phyloP scores from a whole-genome alignment of 2,329 filamentous ascomycete genomes.

The Fusarium staphyleae region DNA sequence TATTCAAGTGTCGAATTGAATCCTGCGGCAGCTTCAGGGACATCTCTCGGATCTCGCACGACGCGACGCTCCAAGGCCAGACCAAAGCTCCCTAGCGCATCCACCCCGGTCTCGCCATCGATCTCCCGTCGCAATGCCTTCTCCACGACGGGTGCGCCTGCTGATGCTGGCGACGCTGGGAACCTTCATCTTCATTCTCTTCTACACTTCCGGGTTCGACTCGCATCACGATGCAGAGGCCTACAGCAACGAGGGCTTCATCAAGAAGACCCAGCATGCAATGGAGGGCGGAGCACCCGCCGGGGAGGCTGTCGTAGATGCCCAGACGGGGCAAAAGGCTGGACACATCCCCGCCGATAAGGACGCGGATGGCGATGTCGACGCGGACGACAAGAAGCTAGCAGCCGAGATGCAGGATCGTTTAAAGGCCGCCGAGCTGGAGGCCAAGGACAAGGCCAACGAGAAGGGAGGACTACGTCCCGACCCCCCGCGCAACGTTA shows the following conservation, averaged over 20 bases:
- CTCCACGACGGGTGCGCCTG: conserved; percentile 72
- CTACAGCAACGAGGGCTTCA: conserved; percentile 61
- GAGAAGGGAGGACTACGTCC: conserved; percentile 69
- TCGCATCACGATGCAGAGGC: conserved; percentile 56
- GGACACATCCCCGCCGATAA: conserved; percentile 55
- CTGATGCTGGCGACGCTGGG: conserved; percentile 70
- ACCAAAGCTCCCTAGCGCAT: conserved; percentile 39
- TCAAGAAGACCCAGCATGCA: conserved; percentile 65
- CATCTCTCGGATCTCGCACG: neutral
- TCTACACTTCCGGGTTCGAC: conserved; percentile 71
- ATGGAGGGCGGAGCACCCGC: conserved; percentile 51
- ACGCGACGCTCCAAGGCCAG: conserved; percentile 21
- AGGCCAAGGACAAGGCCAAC: conserved; percentile 73
- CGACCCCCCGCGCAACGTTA: conserved; percentile 62
- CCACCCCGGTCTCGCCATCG: conserved; percentile 23
- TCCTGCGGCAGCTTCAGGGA: neutral
- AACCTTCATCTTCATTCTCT: conserved; percentile 71
- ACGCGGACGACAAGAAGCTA: conserved; percentile 62
- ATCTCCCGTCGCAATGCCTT: conserved; percentile 62
- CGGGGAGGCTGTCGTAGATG: conserved; percentile 51
- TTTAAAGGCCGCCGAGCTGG: conserved; percentile 72
- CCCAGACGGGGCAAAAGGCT: conserved; percentile 48
- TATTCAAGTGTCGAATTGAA: conserved; percentile 5
- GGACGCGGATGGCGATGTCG: conserved; percentile 62
- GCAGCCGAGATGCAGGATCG: conserved; percentile 63